Evolutionary conservation across 106 monocot species (phyloP), one percentile per base, ranked within the genome.

Genomic region (Acanthochlamys bracteata): DNA sequence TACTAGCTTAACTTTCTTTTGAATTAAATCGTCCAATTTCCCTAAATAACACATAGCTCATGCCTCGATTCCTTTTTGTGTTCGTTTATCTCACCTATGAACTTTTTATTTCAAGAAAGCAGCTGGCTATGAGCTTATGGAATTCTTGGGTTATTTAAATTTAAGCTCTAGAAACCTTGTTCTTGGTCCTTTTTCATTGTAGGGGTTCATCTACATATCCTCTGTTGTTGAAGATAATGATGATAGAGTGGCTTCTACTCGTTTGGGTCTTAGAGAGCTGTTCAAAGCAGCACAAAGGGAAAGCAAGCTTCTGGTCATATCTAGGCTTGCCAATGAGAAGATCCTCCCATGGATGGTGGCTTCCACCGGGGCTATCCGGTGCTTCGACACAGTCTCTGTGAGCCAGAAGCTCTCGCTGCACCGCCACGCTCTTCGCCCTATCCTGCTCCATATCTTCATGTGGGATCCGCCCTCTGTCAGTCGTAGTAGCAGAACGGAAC

Each of bases 161-260:
- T 43, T 49, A 33, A 33, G 33, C 33, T 33, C 33, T 33, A 33
- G 33, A 17, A 49, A 12, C 49, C 49, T 49, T 59, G 20, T 66
- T 33, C 57, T 16, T 26, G 1, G 11, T 60, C 22, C 6, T 24
- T 53, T 33, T 33, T 54, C 6, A 19, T 46, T 58, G 14, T 75
- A 90, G 90, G 90, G 90, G 11, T 90, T 90, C 51, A 80, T 90
- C 74, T 83, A 80, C 80, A 78, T 90, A 58, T 83, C 77, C 4
- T 85, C 90, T 0, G 90, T 86, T 10, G 63, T 74, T 17, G 84
- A 89, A 21, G 82, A 76, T 9, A 75, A 84, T 56, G 84, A 80
- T 23, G 25, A 43, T 12, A 66, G 58, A 54, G 42, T 45, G 26
- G 55, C 79, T 49, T 81, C 84, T 33, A 79, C 78, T 39, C 71